Evolutionary conservation across 805 yeast genomes (phyloP).

Genomic region (Tetrapisispora pingtungensis): DNA sequence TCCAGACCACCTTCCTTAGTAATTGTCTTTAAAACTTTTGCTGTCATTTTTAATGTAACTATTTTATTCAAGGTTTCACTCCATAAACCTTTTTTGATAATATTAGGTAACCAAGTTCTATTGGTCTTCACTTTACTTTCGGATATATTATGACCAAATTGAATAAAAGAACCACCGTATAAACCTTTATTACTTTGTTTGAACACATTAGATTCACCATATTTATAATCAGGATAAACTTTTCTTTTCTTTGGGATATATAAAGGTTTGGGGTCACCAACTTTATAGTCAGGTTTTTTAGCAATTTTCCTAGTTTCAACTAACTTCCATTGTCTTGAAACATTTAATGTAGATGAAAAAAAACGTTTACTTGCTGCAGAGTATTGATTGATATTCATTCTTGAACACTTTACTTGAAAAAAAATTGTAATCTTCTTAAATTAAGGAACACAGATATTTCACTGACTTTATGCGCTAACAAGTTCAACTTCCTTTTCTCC

Average conservation of each 20-base stretch:
- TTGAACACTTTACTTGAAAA: too few relatives aligned
- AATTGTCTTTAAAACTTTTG: slow-evolving; percentile 77
- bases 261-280: slow-evolving; percentile 45
- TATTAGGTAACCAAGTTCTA: slow-evolving; percentile 77
- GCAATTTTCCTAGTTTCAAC: slow-evolving; percentile 42
- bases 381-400: neutral
- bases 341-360: slow-evolving; percentile 12
- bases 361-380: slow-evolving; percentile 6
- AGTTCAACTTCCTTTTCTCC: too few relatives aligned
- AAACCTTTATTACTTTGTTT: slow-evolving; percentile 83
- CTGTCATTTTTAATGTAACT: slow-evolving; percentile 53
- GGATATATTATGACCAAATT: slow-evolving; percentile 66
- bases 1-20: slow-evolving; percentile 94
- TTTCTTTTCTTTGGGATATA: slow-evolving; percentile 35
- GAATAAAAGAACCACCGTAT: slow-evolving; percentile 79
- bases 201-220: slow-evolving; percentile 66
- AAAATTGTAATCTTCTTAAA: too few relatives aligned
- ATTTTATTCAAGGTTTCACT: slow-evolving; percentile 61
- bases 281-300: slow-evolving; percentile 34
- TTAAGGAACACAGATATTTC: too few relatives aligned
- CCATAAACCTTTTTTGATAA: slow-evolving; percentile 68
- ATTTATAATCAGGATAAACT: slow-evolving; percentile 58
- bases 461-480: too few relatives aligned
- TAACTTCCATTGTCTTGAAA: slow-evolving; percentile 31
- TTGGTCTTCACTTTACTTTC: slow-evolving; percentile 65